Base-by-base conservation (phyloP, 345 rosid species). In the Stellera chamaejasme region DNA sequence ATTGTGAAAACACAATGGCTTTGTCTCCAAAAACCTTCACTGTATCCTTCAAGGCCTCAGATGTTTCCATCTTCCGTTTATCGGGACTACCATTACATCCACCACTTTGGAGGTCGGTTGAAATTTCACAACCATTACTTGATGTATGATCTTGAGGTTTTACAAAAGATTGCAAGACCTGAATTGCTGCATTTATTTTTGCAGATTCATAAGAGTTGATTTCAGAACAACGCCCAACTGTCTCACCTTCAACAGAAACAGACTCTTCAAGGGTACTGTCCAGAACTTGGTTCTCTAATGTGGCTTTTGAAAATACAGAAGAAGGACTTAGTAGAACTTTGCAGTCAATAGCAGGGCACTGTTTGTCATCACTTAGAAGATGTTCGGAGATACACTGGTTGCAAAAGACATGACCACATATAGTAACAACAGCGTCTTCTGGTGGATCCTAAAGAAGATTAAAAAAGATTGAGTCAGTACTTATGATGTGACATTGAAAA, bases 371-470 rank as follows among this genome's bases (percentile, higher is more conserved):
- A 28, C 94, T 85, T 43, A 71, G 78, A 43, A 89, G 83, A 74
- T 71, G 86, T 58, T 89, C 96, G 54, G 75, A 79, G 52, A 87
- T 76, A 75, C 99, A 93, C 54, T 89, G 96, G 55, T 77, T 85
- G 78, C 99, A 93, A 77, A 89, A 93, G 61, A 93, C 94, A 74
- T 93, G 97, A 54, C 94, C 82, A 63, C 99, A 93, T 41, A 70
- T 64, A n/a, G 97, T 73, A 65, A 82, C 90, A 72, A 89, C 91
- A 64, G 97, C 99, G 73, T 83, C 99, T 75, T 93, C 99, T 41
- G 99, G 99, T 36, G 94, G 77, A 79, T 89, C 99, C 99, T 93
- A 61, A 15, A 70, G 39, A 32, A 32, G 39, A 32, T 4, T 1
- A 1, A 8, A 32, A 32, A 32, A 32, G 39, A 32, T 5, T 4